Evolutionary conservation across 2,329 filamentous ascomycete species (phyloP).

Genomic region (Colletotrichum simmondsii): DNA sequence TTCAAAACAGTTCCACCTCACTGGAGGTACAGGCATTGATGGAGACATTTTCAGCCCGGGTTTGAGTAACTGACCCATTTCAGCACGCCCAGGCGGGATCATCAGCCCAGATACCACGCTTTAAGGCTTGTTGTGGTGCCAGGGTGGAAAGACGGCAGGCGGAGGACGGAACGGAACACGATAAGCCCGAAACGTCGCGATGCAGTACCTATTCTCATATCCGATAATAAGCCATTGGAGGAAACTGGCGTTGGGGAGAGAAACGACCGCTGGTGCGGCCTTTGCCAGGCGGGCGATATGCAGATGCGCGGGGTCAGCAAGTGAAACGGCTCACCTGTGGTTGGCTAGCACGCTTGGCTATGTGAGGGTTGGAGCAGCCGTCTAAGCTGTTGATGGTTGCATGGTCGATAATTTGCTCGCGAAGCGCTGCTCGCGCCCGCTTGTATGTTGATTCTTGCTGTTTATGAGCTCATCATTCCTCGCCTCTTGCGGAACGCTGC

Average conservation of each 20-base stretch:
- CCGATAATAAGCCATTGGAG: constrained; percentile 23
- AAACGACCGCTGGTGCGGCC: constrained; percentile 18
- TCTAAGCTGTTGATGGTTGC: constrained; percentile 5
- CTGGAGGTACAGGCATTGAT: neutral
- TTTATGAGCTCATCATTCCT: constrained; percentile 10
- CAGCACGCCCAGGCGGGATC: neutral
- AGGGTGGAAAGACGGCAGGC: neutral
- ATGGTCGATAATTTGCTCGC: constrained; percentile 4
- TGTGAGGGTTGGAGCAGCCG: neutral
- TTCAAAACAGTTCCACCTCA: neutral
- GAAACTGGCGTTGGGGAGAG: constrained; percentile 2
- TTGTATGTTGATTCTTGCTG: constrained; percentile 21
- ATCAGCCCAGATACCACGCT: constrained; percentile 6
- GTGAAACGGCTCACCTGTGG: constrained; percentile 16
- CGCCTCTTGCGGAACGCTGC: neutral
- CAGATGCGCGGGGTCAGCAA: constrained; percentile 24
- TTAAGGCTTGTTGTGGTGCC: constrained; percentile 2
- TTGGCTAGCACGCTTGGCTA: constrained; percentile 5
- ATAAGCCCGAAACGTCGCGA: neutral
- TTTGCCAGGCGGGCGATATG: constrained; percentile 22
- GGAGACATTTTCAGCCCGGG: neutral
- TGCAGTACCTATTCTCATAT: neutral
- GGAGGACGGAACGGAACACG: neutral
- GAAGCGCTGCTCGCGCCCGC: constrained; percentile 31
- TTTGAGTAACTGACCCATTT: neutral